Evolutionary conservation across 768 basidiomycete genomes (phyloP), one percentile per base, ranked within the genome.

Genomic region (Serpula lacrymans): DNA sequence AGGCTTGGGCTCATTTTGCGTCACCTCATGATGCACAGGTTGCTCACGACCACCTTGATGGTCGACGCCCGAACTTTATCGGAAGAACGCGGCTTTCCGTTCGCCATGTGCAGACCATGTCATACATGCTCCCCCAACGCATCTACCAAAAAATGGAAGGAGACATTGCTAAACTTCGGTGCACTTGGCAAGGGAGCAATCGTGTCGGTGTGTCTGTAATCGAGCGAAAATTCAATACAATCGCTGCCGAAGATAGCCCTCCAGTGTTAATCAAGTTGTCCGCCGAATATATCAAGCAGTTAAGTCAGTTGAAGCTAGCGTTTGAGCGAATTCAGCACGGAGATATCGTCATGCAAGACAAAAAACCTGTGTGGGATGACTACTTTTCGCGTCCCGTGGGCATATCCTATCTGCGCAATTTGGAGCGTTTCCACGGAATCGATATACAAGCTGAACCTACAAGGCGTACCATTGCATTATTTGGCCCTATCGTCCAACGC

Each of bases 301-400:
- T 90, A 2, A 74, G 75, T 0, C 58, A 56, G 28, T 68, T 85
- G 38, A 88, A 86, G 50, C 55, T 64, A 2, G 69, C 79, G 46
- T 69, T 87, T 16, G 83, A 86, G 52, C 67, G 67, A n/a, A 63
- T 82, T 9, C 52, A 83, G 0, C 73, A 69, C 2, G 86, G 87
- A 1, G 82, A 88, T 47, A 61, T 72, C 2, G 55, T 86, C 24
- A 67, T 60, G 20, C 50, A 72, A 13, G 69, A 77, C 32, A 76
- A 71, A 21, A 72, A 73, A 28, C 60, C 69, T 2, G 62, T 75
- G 6, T 90, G 86, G 86, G 81, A 88, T 43, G 63, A 68, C 3
- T 88, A 77, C 58, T 82, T 90, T 45, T 52, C 53, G 16, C 47
- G 65, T 4, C 42, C 49, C 0, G 58, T 59, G 5, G 84, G 84